Evolutionary conservation across 441 rosid genomes (phyloP).

Genomic region (Kokia cookei): DNA sequence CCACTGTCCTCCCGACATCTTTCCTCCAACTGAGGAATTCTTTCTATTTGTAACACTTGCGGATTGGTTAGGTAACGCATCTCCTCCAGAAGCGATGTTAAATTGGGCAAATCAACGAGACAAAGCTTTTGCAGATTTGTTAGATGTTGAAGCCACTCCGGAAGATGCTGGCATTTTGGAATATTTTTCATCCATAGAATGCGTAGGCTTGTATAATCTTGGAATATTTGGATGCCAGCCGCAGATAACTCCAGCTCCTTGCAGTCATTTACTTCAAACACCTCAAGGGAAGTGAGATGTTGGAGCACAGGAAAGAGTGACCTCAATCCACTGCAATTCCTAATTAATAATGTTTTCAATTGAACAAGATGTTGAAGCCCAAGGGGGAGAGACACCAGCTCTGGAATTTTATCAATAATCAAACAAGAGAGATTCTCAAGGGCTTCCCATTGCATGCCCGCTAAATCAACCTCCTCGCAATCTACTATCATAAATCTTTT

Average conservation of each 20-base stretch:
- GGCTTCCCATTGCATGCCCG: background rate
- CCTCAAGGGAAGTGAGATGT: background rate
- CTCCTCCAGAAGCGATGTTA: too few relatives aligned
- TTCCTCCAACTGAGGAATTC: too few relatives aligned
- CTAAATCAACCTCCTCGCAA: background rate
- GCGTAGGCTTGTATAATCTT: background rate
- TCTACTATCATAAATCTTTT: background rate
- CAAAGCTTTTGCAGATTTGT: background rate
- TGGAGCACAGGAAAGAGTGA: background rate
- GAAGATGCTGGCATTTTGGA: too few relatives aligned
- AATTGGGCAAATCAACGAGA: background rate
- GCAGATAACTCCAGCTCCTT: background rate
- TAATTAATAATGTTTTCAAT: too few relatives aligned
- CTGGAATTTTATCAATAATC: background rate
- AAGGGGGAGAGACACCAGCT: background rate
- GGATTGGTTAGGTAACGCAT: too few relatives aligned
- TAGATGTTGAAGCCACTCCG: too few relatives aligned
- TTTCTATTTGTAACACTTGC: too few relatives aligned
- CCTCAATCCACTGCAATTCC: background rate
- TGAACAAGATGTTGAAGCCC: too few relatives aligned
- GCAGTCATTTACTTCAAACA: background rate
- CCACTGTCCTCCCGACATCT: too few relatives aligned
- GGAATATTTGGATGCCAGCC: background rate
- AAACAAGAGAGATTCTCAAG: background rate
- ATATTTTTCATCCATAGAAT: too few relatives aligned